These are phyloP conservation scores for Brassica carinata DNA, from an alignment of 345 rosid species.

Conservation along the genomic window DNA sequence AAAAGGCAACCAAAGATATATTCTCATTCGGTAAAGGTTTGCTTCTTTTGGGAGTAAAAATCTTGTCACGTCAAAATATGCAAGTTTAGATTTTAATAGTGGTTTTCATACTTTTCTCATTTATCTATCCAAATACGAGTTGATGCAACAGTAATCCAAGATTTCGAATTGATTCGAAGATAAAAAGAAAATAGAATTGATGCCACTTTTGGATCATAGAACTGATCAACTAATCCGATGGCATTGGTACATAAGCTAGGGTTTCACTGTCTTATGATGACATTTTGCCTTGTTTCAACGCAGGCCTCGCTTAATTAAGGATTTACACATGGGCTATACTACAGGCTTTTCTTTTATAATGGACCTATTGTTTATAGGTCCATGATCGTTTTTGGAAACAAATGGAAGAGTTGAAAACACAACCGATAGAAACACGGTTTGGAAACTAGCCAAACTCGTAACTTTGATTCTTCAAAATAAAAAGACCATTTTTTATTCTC, in stretches of 20 bases:
- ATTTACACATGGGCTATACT: not conserved
- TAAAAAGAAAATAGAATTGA: not conserved
- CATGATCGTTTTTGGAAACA: not conserved
- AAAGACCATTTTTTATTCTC: not conserved
- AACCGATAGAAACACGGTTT: not conserved
- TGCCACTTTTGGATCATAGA: not conserved
- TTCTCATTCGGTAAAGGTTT: not conserved
- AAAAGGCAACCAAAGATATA: not conserved
- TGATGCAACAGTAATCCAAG: not conserved
- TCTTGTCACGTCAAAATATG: not conserved
- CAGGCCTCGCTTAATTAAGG: not conserved
- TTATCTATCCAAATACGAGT: not conserved
- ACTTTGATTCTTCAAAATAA: not conserved
- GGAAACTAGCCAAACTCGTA: not conserved
- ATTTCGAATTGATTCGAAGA: slow-evolving; percentile 11
- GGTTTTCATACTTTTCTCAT: slow-evolving; percentile 4
- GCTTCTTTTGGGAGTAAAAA: not conserved
- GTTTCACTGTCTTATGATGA: not conserved
- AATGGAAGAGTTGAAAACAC: not conserved
- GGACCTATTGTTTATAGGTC: not conserved
- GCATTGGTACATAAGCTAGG: not conserved
- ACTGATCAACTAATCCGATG: slow-evolving; percentile 1
- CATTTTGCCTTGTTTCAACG: not conserved
- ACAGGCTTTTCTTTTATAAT: not conserved
- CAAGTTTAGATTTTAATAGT: not conserved